A percentile compares a stretch with the other conserved stretches of the same genome.
These are phyloP conservation scores for Thymus mandschuricus DNA, from an alignment of 257 asterid species.

Conservation along the genomic window DNA sequence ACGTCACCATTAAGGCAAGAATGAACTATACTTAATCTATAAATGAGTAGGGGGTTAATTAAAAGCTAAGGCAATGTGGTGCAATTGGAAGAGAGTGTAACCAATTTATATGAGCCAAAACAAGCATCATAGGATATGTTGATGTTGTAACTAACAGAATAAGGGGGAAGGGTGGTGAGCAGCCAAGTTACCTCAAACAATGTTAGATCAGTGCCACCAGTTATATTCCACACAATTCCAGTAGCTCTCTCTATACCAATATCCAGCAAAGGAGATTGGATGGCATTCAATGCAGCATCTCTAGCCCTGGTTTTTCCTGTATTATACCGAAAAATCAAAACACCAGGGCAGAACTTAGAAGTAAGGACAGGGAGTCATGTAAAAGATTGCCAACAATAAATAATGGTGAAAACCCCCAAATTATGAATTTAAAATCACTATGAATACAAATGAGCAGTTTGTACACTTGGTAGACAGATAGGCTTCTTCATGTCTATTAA, in stretches of 20 bases:
- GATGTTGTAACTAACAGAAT: background rate
- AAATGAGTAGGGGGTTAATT: background rate
- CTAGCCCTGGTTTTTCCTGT: constrained; percentile 93
- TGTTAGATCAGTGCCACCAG: constrained; percentile 93
- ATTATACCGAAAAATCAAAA: constrained; percentile 28
- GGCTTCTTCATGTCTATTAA: background rate
- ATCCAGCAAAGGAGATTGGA: constrained; percentile 88
- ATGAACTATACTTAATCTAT: background rate
- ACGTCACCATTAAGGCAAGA: constrained; percentile 8
- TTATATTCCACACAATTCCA: constrained; percentile 97
- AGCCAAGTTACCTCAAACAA: constrained; percentile 71
- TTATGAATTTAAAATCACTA: background rate
- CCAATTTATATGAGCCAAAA: background rate
- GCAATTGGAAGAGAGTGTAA: constrained; percentile 7
- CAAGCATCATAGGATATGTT: background rate
- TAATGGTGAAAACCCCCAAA: background rate
- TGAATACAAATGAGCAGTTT: constrained; percentile 10
- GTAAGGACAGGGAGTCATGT: background rate
- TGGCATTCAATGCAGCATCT: constrained; percentile 91
- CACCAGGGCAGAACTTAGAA: constrained; percentile 26
- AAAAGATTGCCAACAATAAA: background rate
- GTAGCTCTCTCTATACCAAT: constrained; percentile 95
- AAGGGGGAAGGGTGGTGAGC: constrained; percentile 11
- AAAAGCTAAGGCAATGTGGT: background rate
- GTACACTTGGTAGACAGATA: background rate